A percentile compares a stretch with the other conserved stretches of the same genome.
Evolutionary conservation across 441 rosid genomes (phyloP).

Genomic region (Corymbia calophylla): DNA sequence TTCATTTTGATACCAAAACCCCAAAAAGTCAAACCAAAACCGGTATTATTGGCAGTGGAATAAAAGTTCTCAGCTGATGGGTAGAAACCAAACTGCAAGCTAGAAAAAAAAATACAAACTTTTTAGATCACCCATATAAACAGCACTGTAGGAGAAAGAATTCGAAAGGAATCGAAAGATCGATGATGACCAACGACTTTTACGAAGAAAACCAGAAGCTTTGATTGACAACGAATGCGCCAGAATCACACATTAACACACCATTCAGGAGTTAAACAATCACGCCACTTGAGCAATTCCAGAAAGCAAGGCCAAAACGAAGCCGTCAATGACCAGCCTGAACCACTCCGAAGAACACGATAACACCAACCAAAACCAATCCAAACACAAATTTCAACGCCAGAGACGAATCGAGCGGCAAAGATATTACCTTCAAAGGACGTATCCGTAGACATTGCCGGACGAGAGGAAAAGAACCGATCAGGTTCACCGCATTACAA

Average conservation of each 20-base stretch:
- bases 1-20: background rate
- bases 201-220: background rate
- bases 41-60: background rate
- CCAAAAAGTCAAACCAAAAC: background rate
- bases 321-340: background rate
- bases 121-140: background rate
- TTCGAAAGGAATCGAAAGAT: background rate
- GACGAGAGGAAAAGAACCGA: conserved; percentile 9
- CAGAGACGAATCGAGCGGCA: background rate
- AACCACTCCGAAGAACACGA: background rate
- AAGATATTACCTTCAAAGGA: background rate
- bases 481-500: conserved; percentile 49
- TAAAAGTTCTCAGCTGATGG: background rate
- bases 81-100: background rate
- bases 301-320: background rate
- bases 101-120: background rate
- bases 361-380: background rate
- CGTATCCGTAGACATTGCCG: conserved; percentile 26
- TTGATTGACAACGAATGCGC: background rate
- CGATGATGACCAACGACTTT: background rate
- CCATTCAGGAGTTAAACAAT: background rate
- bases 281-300: background rate
- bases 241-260: background rate
- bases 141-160: background rate
- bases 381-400: background rate